These are phyloP conservation scores for Seminavis robusta DNA, from an alignment of 108 stramenopile species.

Conservation along the genomic window DNA sequence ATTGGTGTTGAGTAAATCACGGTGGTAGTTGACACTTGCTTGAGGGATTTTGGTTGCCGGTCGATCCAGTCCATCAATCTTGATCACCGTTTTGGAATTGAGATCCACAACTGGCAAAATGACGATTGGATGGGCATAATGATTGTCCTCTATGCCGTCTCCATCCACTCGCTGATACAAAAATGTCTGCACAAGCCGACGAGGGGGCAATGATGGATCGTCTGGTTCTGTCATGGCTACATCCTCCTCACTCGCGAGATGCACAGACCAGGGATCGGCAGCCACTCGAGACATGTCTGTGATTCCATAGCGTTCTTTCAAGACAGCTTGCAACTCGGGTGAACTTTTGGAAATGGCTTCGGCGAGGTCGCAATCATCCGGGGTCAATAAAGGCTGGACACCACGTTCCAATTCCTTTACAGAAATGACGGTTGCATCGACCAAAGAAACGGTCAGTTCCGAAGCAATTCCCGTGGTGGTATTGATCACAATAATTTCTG, in stretches of 20 bases:
- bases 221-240: slow-evolving; percentile 15
- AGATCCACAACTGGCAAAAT: slow-evolving; percentile 65
- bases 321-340: slow-evolving; percentile 16
- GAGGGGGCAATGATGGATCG: slow-evolving; percentile 18
- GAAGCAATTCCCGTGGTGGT: slow-evolving; percentile 42
- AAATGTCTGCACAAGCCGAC: slow-evolving; percentile 62
- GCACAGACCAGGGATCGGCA: slow-evolving; percentile 65
- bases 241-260: slow-evolving; percentile 40
- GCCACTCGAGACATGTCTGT: slow-evolving; percentile 39
- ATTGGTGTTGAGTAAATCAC: slow-evolving; percentile 42
- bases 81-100: slow-evolving; percentile 39
- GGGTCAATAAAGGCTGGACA: slow-evolving; percentile 65
- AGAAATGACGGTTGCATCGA: slow-evolving; percentile 12
- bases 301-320: slow-evolving; percentile 52
- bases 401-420: slow-evolving; percentile 29
- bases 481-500: slow-evolving; percentile 41
- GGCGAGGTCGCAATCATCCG: slow-evolving; percentile 65
- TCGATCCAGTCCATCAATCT: slow-evolving; percentile 48
- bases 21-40: slow-evolving; percentile 48
- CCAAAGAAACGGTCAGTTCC: slow-evolving; percentile 25
- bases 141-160: slow-evolving; percentile 50
- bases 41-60: slow-evolving; percentile 38
- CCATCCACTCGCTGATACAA: slow-evolving; percentile 54
- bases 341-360: slow-evolving; percentile 52
- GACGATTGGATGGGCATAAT: slow-evolving; percentile 76